Base-by-base conservation (phyloP, 2,329 filamentous ascomycete genomes). In the Ilyonectria destructans region DNA sequence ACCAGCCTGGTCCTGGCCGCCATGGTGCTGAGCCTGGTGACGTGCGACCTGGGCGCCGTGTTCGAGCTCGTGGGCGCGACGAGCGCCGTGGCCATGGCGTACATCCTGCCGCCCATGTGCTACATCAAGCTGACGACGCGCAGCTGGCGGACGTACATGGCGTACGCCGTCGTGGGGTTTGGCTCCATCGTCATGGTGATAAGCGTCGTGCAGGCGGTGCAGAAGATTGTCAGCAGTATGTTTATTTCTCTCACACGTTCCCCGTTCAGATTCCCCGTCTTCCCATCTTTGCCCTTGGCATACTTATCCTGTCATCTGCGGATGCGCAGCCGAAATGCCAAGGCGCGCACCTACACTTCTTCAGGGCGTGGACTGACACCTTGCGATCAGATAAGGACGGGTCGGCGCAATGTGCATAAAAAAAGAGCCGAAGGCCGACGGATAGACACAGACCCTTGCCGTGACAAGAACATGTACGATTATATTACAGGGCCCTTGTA, bases 61-160 rank as follows among this genome's bases (percentile, higher is more conserved):
- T 98, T 99, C 78, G 96, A 99, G 84, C 86, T 99, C 19, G 96
- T 99, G 65, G 96, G 96, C 69, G 95, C 96, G 7, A 99, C 96
- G 40, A 97, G 93, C 79, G 96, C 96, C 3, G 96, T 95, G 75
- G 95, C 94, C 7, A 87, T 99, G 80, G 96, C 96, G 0, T 99
- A 98, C 79, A 97, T 99, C 56, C 84, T 99, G 68, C 96, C 96
- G 69, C 96, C 96, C 29, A 84, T 98, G 63, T 99, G 96, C 82
- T 99, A 96, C 81, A 93, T 99, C 78, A 97, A 97, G 83, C 85
- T 99, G 68, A 96, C 93, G 73, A 95, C 91, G 65, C 85, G 91
- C 73, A 91, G 89, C 77, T 93, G 91, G 86, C 91, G 88, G 79
- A 94, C 92, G 19, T 91, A 91, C 69, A 88, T 94, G 68, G 91